A percentile compares a stretch with the other conserved stretches of the same genome.
These are phyloP conservation scores for Falciphora oryzae DNA, from an alignment of 2,329 filamentous ascomycete genomes.

Conservation along the genomic window DNA sequence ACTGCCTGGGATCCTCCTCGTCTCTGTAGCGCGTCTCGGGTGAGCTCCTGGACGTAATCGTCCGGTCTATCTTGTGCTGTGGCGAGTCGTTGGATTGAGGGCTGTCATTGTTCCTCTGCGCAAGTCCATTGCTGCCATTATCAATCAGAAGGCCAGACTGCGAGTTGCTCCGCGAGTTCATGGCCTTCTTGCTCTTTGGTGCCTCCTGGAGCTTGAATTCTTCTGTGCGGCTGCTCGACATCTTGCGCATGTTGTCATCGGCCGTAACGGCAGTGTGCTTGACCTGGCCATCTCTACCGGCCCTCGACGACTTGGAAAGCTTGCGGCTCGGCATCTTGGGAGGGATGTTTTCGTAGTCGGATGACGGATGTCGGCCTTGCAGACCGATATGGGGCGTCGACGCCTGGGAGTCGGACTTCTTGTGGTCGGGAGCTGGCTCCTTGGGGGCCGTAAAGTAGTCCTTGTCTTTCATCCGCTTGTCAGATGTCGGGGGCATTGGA, in stretches of 20 bases:
- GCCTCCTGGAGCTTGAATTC: constrained; percentile 78
- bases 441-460: constrained; percentile 50
- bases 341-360: constrained; percentile 48
- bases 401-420: constrained; percentile 41
- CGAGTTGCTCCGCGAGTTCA: constrained; percentile 37
- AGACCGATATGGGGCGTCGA: constrained; percentile 87
- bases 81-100: constrained; percentile 23
- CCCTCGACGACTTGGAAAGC: constrained; percentile 38
- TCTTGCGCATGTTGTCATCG: constrained; percentile 33
- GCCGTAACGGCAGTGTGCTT: constrained; percentile 23
- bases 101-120: constrained; percentile 32
- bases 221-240: constrained; percentile 39
- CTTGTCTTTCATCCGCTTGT: constrained; percentile 44
- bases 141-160: constrained; percentile 36
- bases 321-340: constrained; percentile 45
- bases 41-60: constrained; percentile 45
- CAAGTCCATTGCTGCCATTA: constrained; percentile 27
- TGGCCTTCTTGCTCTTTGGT: constrained; percentile 55
- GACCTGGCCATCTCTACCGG: constrained; percentile 27
- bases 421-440: constrained; percentile 33
- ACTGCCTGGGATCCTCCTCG: constrained; percentile 41
- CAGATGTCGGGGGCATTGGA: constrained; percentile 45
- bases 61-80: constrained; percentile 28
- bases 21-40: constrained; percentile 54
- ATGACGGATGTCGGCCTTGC: constrained; percentile 62